Evolutionary conservation across 352 stramenopile genomes (phyloP).

Genomic region (Phytophthora ramorum): DNA sequence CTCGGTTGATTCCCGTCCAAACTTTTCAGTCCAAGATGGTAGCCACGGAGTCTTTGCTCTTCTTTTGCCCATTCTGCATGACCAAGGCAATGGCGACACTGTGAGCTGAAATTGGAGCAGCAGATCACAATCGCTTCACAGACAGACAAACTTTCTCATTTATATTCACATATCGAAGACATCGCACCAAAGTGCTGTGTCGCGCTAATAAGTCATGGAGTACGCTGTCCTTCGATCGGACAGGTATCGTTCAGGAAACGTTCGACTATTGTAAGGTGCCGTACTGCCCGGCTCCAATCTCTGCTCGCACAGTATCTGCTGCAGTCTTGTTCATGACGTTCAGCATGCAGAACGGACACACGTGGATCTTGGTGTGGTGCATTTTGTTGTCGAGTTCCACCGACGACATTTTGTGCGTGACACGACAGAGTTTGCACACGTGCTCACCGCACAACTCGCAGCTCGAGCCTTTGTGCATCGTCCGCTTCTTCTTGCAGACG

Average conservation of each 20-base stretch:
- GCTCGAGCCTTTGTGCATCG: conserved; percentile 30
- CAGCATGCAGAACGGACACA: conserved; percentile 32
- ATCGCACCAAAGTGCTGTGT: conserved; percentile 7
- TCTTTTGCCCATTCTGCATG: too few relatives aligned
- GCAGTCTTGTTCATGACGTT: conserved; percentile 25
- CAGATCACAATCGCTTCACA: too few relatives aligned
- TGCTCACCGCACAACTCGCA: conserved; percentile 33
- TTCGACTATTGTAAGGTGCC: conserved; percentile 25
- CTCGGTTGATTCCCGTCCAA: too few relatives aligned
- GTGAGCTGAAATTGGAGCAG: too few relatives aligned
- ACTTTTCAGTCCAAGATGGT: too few relatives aligned
- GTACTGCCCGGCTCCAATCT: conserved; percentile 30
- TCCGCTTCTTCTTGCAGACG: conserved; percentile 38
- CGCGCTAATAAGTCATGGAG: conserved; percentile 26
- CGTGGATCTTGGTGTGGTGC: conserved; percentile 24
- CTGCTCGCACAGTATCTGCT: conserved; percentile 22
- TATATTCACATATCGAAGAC: conserved; percentile 22
- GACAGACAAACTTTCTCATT: conserved; percentile 4
- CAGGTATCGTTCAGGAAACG: conserved; percentile 12
- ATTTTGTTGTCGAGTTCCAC: conserved; percentile 39
- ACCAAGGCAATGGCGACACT: too few relatives aligned
- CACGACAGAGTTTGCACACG: conserved; percentile 31
- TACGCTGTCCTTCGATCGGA: conserved; percentile 30
- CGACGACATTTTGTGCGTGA: conserved; percentile 31
- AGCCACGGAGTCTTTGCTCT: too few relatives aligned